Base-by-base conservation (phyloP, 345 rosid species). In the Carallia brachiata region DNA sequence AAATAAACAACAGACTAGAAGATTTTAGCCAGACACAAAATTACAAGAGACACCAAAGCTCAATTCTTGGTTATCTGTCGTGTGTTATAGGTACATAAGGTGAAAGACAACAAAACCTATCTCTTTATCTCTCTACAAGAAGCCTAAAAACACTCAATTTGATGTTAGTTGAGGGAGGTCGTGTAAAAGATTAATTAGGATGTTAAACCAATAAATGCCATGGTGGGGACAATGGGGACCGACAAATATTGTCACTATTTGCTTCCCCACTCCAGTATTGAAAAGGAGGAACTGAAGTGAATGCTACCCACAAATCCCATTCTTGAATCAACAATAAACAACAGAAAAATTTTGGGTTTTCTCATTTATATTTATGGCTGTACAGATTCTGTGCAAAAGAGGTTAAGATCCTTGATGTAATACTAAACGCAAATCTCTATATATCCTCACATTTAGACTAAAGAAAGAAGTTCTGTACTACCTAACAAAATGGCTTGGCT, bases 401-500 rank as follows among this genome's bases (percentile, higher is more conserved):
- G 58, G 71, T 67, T 61, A 19, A 56, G 80, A 81, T 72, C 57
- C 67, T 72, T 39, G 34, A 12, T 40, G 12, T 39, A 34, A 13
- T 65, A 69, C 59, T 63, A 54, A 63, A 58, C 10, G 10, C 48
- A 9, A 40, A 2, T 40, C 32, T 13, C 7, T 9, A 36, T 61
- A 23, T 62, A 70, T 62, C 56, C 47, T 13, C 47, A 40, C 13
- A 23, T 74, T 72, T 57, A 68, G 19, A 40, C 47, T n/a, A 30
- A 37, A 58, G 30, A 63, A 10, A 9, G 64, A 57, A 70, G 44
- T 56, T 61, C 36, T 34, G 16, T 37, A 36, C 6, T 47, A 62
- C 77, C 62, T 23, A 75, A 65, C 44, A 23, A 61, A 52, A 62
- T 63, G 78, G 62, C 82, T 75, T 78, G 79, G 68, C 70, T 71